Evolutionary conservation across 371 early-diverging fungal genomes (phyloP), one percentile per base, ranked within the genome.

Genomic region (Circinella umbellata): DNA sequence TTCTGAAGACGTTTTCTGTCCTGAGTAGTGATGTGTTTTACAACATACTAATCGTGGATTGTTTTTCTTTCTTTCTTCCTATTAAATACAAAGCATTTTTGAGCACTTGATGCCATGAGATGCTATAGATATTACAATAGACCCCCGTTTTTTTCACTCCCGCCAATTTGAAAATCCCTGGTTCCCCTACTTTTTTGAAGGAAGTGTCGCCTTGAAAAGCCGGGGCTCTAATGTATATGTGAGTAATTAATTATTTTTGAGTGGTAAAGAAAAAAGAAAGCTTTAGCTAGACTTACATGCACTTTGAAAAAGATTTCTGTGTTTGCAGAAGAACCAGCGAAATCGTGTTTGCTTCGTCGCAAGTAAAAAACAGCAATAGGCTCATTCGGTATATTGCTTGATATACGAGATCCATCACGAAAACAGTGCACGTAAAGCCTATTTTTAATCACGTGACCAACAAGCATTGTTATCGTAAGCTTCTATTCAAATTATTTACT

Each of bases 21-120:
- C 7, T 51, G n/a, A 8, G 51, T 51, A 51, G 51, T 51, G 51
- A 51, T 51, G 49, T 5, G 15, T 49, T 49, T 15, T 49, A 51
- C 6, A 51, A n/a, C 6, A 6, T 51, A 51, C 51, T 42, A 3
- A 51, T 51, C n/a, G 1, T 3, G n/a, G 51, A 51, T 51, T 51
- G 51, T 51, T 15, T 51, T 51, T 51, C 51, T 51, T 17, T 51
- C 51, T 51, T 51, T 51, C 3, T 51, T 51, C 7, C 51, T 51
- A 51, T 51, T 4, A 51, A 51, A 51, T 51, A 7, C 51, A 51
- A 51, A 51, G 51, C 51, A 51, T 51, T 51, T 51, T 51, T 51
- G 2, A 51, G 4, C 51, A 51, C 51, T 51, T 51, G 51, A 51
- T 13, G 7, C 14, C 51, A 51, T 51, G 2, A 51, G 51, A 6